Conservation (phyloP, 176 grass and related monocot genomes). For the Leersia perrieri region DNA sequence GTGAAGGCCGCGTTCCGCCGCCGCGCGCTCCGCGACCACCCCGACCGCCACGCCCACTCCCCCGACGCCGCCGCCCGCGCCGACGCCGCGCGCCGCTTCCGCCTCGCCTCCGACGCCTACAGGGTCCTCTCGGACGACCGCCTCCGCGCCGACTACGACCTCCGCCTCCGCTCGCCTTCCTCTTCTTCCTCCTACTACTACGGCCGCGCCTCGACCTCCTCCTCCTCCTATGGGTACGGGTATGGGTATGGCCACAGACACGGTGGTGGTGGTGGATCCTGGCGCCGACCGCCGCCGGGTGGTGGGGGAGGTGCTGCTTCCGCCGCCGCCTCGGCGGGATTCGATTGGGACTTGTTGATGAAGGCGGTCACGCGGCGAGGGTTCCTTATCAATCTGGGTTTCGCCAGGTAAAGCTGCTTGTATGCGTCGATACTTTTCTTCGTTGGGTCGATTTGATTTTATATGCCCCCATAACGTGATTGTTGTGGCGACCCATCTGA, state of each 20-base stretch:
- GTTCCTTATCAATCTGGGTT: constrained; percentile 51
- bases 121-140: constrained; percentile 58
- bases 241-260: constrained; percentile 34
- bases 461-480: not conserved
- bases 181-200: constrained; percentile 28
- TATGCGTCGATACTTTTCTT: not conserved
- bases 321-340: constrained; percentile 16
- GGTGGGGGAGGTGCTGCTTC: constrained; percentile 1
- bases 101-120: constrained; percentile 68
- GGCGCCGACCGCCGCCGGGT: constrained; percentile 32
- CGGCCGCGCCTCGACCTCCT: constrained; percentile 35
- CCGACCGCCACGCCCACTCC: constrained; percentile 58
- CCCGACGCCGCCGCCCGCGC: constrained; percentile 33
- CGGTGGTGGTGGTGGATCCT: constrained; percentile 28
- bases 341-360: constrained; percentile 49
- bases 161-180: constrained; percentile 26
- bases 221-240: constrained; percentile 30
- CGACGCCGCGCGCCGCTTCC: constrained; percentile 52
- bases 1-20: constrained; percentile 71
- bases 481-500: not conserved
- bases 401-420: constrained; percentile 32
- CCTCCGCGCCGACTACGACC: constrained; percentile 55
- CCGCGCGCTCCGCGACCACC: constrained; percentile 62
- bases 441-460: not conserved
- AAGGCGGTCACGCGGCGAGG: constrained; percentile 45